Percentiles rank a stretch among this genome's conserved stretches.
phyloP scores from a whole-genome alignment of 2,329 filamentous ascomycete genomes.

The Alternaria metachromatica region DNA sequence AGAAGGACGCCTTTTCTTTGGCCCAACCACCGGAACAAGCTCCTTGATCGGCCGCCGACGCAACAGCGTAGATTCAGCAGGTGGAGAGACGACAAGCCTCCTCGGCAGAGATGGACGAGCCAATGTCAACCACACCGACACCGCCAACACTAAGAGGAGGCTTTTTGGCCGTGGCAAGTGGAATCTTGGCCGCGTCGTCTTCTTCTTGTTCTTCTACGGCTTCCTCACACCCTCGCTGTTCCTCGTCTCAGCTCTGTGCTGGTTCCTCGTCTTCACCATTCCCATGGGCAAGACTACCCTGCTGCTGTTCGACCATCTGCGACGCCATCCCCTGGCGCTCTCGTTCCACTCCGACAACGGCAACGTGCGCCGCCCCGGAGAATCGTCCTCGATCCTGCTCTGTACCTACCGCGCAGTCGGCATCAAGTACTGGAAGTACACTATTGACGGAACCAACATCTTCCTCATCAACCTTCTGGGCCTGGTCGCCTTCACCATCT shows the following conservation, averaged over 20 bases:
- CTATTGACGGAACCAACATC: conserved; percentile 96
- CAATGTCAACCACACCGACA: conserved; percentile 48
- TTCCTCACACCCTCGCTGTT: conserved; percentile 86
- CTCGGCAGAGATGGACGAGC: conserved; percentile 71
- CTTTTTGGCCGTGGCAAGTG: conserved; percentile 95
- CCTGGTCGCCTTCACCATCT: conserved; percentile 91
- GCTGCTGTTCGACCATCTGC: conserved; percentile 87
- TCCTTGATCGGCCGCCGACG: conserved; percentile 87
- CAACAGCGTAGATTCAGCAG: conserved; percentile 85
- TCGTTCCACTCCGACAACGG: conserved; percentile 89
- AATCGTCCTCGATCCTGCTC: conserved; percentile 83
- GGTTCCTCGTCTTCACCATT: conserved; percentile 96
- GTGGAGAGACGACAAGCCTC: conserved; percentile 88
- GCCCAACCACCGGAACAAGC: conserved; percentile 70
- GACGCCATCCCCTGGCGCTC: conserved; percentile 88
- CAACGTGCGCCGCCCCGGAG: conserved; percentile 73
- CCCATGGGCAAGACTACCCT: conserved; percentile 97
- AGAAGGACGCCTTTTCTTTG: conserved; percentile 94
- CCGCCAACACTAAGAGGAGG: conserved; percentile 70
- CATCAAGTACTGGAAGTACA: conserved; percentile 98
- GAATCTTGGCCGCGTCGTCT: conserved; percentile 92
- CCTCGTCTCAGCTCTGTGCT: conserved; percentile 85
- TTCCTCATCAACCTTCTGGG: conserved; percentile 97
- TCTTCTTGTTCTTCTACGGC: conserved; percentile 96
- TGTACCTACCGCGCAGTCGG: conserved; percentile 98